A percentile compares a stretch with the other conserved stretches of the same genome.
Conservation (phyloP, 2,329 filamentous ascomycete genomes). For the Sporothrix schenckii region DNA sequence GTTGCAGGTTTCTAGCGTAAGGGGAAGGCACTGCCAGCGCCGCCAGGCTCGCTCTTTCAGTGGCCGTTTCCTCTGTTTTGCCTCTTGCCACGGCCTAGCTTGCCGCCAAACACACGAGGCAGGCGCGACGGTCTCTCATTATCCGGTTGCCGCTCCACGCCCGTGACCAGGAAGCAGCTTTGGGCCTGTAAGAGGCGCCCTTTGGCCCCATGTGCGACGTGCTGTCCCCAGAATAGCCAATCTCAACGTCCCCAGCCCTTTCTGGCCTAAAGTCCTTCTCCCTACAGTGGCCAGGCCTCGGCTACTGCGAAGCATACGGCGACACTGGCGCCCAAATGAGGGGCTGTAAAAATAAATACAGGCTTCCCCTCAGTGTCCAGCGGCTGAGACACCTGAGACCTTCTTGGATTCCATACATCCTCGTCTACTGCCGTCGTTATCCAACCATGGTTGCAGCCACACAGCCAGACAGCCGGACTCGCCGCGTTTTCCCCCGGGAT, state of each 20-base stretch:
- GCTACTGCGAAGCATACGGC: background rate
- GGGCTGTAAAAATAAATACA: constrained; percentile 25
- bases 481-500: constrained; percentile 20
- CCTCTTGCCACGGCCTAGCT: constrained; percentile 12
- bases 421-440: constrained; percentile 7
- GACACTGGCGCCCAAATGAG: constrained; percentile 9
- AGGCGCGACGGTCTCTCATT: constrained; percentile 24
- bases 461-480: constrained; percentile 18
- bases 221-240: background rate
- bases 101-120: background rate
- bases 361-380: constrained; percentile 11
- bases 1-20: constrained; percentile 11
- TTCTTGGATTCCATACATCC: background rate
- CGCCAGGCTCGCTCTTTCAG: constrained; percentile 16
- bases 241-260: background rate
- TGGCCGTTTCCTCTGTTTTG: background rate
- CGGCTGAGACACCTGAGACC: background rate
- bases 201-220: constrained; percentile 26
- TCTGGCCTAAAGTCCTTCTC: background rate
- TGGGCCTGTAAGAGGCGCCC: constrained; percentile 23
- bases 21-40: background rate
- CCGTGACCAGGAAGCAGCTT: background rate
- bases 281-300: background rate
- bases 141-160: constrained; percentile 10
- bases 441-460: constrained; percentile 5